Evolutionary conservation across 768 basidiomycete species (phyloP).

Genomic region (Coprinopsis cinerea): DNA sequence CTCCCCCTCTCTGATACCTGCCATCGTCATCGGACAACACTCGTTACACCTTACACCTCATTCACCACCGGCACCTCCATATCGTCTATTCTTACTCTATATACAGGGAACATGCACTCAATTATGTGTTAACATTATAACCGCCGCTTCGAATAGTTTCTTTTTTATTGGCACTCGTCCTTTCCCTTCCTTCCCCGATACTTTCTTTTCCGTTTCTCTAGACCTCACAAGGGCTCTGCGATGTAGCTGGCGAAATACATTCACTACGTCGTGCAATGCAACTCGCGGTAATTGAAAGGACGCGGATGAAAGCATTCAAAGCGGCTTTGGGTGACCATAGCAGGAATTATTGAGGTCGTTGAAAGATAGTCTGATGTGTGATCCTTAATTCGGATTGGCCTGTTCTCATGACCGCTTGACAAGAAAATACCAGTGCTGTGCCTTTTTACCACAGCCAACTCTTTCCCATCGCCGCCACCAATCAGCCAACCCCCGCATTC

Average conservation of each 20-base stretch:
- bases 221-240: neutral
- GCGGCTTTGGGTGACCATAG: neutral
- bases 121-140: neutral
- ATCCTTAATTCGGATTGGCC: slow-evolving; percentile 10
- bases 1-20: neutral
- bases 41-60: neutral
- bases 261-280: neutral
- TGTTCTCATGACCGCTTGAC: slow-evolving; percentile 15
- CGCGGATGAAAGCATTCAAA: neutral
- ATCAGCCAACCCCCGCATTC: neutral
- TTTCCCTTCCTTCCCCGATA: neutral
- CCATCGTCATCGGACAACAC: neutral
- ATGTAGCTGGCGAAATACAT: neutral
- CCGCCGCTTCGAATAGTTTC: neutral
- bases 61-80: neutral
- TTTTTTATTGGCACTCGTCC: neutral
- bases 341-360: slow-evolving; percentile 1
- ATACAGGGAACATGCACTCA: neutral
- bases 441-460: slow-evolving; percentile 13
- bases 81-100: neutral
- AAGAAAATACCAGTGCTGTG: slow-evolving; percentile 21
- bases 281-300: neutral
- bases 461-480: neutral
- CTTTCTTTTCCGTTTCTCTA: neutral
- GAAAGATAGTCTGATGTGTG: slow-evolving; percentile 8